phyloP scores from a whole-genome alignment of 192 early-diverging fungal genomes.

The Coemansia sp. region DNA sequence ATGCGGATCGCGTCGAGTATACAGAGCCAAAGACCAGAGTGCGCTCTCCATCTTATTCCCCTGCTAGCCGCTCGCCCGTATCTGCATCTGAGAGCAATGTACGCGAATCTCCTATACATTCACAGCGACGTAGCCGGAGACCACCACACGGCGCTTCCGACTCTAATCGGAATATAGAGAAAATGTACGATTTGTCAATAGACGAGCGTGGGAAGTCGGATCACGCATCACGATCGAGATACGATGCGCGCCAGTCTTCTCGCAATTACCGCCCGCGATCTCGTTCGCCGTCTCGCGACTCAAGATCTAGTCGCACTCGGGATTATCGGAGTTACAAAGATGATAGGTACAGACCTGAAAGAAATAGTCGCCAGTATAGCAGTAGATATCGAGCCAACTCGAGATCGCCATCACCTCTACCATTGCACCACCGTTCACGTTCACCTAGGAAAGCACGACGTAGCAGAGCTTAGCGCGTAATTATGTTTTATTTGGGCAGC shows the following conservation, averaged over 20 bases:
- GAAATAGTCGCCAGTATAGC: constrained; percentile 5
- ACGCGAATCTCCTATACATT: not conserved
- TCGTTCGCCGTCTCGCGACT: constrained; percentile 9
- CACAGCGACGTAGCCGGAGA: not conserved
- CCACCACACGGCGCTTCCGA: not conserved
- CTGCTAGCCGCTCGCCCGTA: constrained; percentile 5
- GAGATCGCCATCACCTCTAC: constrained; percentile 16
- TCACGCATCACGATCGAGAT: not conserved
- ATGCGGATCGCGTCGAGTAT: not conserved
- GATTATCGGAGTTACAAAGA: not conserved
- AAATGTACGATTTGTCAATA: constrained; percentile 23
- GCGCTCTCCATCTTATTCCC: constrained; percentile 47
- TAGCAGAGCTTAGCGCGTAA: constrained; percentile 5
- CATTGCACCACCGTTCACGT: constrained; percentile 15
- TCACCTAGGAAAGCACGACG: constrained; percentile 15
- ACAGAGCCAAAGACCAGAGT: constrained; percentile 4
- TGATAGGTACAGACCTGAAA: constrained; percentile 9
- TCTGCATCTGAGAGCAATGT: not conserved
- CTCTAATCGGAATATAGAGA: constrained; percentile 3
- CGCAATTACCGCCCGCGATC: constrained; percentile 8
- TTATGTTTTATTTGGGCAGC: constrained; percentile 1
- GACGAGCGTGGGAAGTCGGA: not conserved
- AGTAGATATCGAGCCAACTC: constrained; percentile 18
- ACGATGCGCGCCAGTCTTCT: not conserved
- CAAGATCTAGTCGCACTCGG: constrained; percentile 2